phyloP scores from a whole-genome alignment of 805 yeast genomes.

The Myxozyma neotropica region DNA sequence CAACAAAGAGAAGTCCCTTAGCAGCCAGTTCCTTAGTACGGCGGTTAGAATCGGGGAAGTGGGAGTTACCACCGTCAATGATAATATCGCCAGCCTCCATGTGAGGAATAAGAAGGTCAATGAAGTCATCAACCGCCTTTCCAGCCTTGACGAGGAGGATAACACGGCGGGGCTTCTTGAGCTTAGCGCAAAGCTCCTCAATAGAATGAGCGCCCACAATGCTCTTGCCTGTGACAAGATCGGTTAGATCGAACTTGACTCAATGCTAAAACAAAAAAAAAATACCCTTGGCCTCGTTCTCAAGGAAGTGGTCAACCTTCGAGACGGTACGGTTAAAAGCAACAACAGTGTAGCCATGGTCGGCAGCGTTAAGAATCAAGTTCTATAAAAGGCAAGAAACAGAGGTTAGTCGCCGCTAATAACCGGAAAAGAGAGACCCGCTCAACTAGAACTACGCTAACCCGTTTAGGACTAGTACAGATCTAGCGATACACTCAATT shows the following conservation, averaged over 20 bases:
- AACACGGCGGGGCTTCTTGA: slow-evolving; percentile 97
- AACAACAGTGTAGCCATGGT: slow-evolving; percentile 93
- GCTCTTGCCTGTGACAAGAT: slow-evolving; percentile 55
- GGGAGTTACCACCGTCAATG: slow-evolving; percentile 99
- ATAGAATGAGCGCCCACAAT: slow-evolving; percentile 94
- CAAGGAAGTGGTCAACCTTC: slow-evolving; percentile 92
- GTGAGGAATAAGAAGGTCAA: slow-evolving; percentile 82
- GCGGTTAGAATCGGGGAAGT: slow-evolving; percentile 98
- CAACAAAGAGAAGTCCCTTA: slow-evolving; percentile 90
- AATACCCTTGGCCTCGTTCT: slow-evolving; percentile 88
- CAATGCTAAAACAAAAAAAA: not conserved
- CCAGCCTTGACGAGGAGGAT: slow-evolving; percentile 96
- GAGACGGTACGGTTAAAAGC: slow-evolving; percentile 98
- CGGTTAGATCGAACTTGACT: not conserved
- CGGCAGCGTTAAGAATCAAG: slow-evolving; percentile 96
- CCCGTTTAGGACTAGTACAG: slow-evolving; percentile 13
- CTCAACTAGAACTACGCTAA: not conserved
- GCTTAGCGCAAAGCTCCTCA: slow-evolving; percentile 80
- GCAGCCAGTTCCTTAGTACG: slow-evolving; percentile 85
- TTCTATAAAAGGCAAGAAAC: slow-evolving; percentile 54
- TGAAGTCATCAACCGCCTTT: slow-evolving; percentile 88
- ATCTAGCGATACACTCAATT: not conserved
- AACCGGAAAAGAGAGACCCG: slow-evolving; percentile 17
- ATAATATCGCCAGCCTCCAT: slow-evolving; percentile 96
- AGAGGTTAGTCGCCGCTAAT: not conserved